Evolutionary conservation across 2,329 filamentous ascomycete species (phyloP), one percentile per base, ranked within the genome.

Genomic region (Aureobasidium mangrovei): DNA sequence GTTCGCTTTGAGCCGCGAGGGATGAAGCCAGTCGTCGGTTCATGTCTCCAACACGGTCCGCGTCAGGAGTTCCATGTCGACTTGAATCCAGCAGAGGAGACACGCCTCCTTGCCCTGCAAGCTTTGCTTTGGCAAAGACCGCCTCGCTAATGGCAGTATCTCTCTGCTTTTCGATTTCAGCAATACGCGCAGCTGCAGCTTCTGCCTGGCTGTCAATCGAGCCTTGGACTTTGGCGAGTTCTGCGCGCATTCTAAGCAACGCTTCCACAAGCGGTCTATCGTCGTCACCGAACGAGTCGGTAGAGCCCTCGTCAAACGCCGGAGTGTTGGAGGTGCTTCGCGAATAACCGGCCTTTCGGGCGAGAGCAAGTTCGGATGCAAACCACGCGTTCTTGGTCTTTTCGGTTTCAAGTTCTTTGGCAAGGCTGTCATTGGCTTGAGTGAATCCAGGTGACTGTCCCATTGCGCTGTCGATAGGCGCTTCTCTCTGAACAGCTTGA

Each of bases 361-460:
- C 94, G 59, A 98, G 75, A 56, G 95, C 89, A 43, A 98, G 76
- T 70, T 98, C 93, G 0, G 91, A 96, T 6, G 90, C 89, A 69
- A 95, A 96, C 93, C 93, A 98, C 0, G 91, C 91, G 70, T 95
- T 97, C 49, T 87, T 82, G 64, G 86, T 93, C 63, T 88, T 88
- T 3, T 85, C 80, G 7, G 83, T 78, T 66, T 98, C 91, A 2
- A 98, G 77, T 66, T 98, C 93, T 66, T 93, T 91, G 10, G 88
- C 76, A 9, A 96, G 70, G 0, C 86, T 83, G 59, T 88, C 85
- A 1, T 85, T 85, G 60, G 85, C 82, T 6, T 68, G 81, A 76
- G 64, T 83, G 79, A 67, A 79, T 68, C 60, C 79, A 72, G 56
- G 86, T 78, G 57, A 84, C 73, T 67, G 82, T 71, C 64, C 85